Evolutionary conservation across 2,329 filamentous ascomycete species (phyloP), one percentile per base, ranked within the genome.

Genomic region (Zalaria sp.): DNA sequence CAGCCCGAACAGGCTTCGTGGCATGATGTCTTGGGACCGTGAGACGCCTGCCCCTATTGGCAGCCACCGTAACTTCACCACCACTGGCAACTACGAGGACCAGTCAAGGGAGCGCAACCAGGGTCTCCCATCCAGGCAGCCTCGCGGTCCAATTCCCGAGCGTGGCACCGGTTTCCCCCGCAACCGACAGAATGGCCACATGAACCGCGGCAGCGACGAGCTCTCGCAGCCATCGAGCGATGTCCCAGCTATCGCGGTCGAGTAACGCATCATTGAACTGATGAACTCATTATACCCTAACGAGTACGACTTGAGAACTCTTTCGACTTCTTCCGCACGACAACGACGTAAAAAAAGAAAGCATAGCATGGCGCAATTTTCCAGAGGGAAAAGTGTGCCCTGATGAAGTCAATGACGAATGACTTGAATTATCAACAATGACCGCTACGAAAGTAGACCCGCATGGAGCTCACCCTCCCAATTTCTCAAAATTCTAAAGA

Each of bases 31-130:
- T 37, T 77, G 73, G 72, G 73, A 73, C 51, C 65, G 68, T 44
- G 65, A 71, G 47, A 65, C 63, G 50, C 70, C 73, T 43, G 75
- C 72, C 26, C 72, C 76, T 32, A 79, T 80, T 52, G 76, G 76
- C 46, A 75, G 76, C 56, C 77, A 79, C 60, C 68, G 76, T 47
- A 68, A 73, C 34, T 75, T 79, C 57, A 75, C 73, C 57, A 72
- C 69, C 56, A 70, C 75, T 51, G 66, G 66, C 48, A 65, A 61
- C 47, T 75, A 71, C 57, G 74, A 79, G 50, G 69, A 69, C 49
- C 67, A 72, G 46, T 65, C 66, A 46, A 66, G 68, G 47, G 69
- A 70, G 49, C 65, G 71, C 43, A 55, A 54, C 34, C 49, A 57
- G 35, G 52, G 49, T 44, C 63, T 71, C 51, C 75, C 75, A 46